Percentiles rank a stretch among this genome's conserved stretches.
Conservation (phyloP, 2,329 filamentous ascomycete genomes). For the Pseudogymnoascus sp. region DNA sequence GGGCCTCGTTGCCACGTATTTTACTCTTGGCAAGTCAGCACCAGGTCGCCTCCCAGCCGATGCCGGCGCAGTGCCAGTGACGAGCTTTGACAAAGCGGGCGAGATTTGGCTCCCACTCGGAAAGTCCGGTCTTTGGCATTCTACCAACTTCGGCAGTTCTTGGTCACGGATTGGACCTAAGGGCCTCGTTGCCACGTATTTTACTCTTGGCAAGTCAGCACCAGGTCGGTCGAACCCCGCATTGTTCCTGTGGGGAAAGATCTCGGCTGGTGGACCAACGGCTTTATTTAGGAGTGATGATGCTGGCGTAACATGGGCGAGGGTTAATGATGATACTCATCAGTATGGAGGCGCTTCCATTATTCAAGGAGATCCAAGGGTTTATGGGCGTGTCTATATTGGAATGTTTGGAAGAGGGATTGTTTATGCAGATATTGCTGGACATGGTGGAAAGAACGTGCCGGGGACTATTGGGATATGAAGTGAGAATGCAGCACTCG, state of each 20-base stretch:
- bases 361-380: conserved; percentile 13
- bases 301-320: neutral
- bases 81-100: conserved; percentile 13
- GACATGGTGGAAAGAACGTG: neutral
- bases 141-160: conserved; percentile 11
- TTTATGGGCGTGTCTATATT: conserved; percentile 16
- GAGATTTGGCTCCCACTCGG: conserved; percentile 17
- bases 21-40: conserved; percentile 13
- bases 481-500: neutral
- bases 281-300: neutral
- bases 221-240: conserved; percentile 12
- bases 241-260: conserved; percentile 13
- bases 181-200: conserved; percentile 11
- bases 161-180: conserved; percentile 12
- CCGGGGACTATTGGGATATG: conserved; percentile 11
- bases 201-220: conserved; percentile 13
- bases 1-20: conserved; percentile 11
- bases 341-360: conserved; percentile 14
- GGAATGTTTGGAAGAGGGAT: conserved; percentile 16
- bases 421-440: conserved; percentile 15
- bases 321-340: conserved; percentile 12
- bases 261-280: no score
- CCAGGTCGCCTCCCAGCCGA: conserved; percentile 13
- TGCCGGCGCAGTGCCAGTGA: conserved; percentile 12
- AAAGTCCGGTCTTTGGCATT: conserved; percentile 12